These are phyloP conservation scores for Abrus precatorius DNA, from an alignment of 306 rosid species.

Conservation along the genomic window DNA sequence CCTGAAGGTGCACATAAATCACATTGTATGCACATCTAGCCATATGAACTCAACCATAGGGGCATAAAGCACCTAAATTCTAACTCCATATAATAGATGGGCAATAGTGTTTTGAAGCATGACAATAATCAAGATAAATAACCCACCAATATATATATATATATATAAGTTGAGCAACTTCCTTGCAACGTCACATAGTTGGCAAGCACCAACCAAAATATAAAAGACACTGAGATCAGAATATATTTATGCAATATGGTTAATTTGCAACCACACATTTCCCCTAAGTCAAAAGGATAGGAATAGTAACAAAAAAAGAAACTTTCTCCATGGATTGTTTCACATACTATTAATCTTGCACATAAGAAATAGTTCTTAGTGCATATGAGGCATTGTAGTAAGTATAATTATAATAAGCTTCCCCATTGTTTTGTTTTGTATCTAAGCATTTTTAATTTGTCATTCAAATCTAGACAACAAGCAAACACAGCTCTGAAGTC, in stretches of 20 bases:
- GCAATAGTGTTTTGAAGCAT: background rate
- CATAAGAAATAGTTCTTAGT: slow-evolving; percentile 2
- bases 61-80: background rate
- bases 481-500: background rate
- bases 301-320: background rate
- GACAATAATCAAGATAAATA: background rate
- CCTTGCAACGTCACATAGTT: background rate
- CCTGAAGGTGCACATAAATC: slow-evolving; percentile 4
- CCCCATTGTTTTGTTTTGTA: background rate
- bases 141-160: background rate
- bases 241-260: background rate
- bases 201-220: background rate
- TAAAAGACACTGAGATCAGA: background rate
- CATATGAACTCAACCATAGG: background rate
- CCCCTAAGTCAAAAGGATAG: background rate
- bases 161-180: background rate
- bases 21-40: background rate
- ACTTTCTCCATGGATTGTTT: background rate
- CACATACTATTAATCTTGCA: slow-evolving; percentile 9
- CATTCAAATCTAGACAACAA: slow-evolving; percentile 16
- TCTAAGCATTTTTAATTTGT: background rate
- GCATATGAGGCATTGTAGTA: background rate
- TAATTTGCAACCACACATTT: background rate
- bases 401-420: background rate
- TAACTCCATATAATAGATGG: background rate